Conservation (phyloP, 2,329 filamentous ascomycete genomes). For the Stemphylium lycopersici region DNA sequence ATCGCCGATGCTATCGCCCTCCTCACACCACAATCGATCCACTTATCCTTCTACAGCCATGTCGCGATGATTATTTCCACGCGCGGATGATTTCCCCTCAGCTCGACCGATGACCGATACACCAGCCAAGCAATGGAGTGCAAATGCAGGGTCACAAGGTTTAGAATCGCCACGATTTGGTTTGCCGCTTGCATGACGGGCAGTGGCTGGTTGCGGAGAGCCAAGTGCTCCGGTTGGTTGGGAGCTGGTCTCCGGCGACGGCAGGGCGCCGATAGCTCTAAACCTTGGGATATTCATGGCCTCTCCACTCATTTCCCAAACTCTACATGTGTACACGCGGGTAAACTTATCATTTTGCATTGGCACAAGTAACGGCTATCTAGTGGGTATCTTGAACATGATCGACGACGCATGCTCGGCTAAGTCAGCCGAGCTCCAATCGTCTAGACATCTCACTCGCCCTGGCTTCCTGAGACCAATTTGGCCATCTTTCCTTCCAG, state of each 20-base stretch:
- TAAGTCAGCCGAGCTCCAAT: not conserved
- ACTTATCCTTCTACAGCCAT: conserved; percentile 8
- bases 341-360: not conserved
- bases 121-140: not conserved
- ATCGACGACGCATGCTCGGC: conserved; percentile 5
- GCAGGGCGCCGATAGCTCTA: conserved; percentile 4
- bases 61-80: conserved; percentile 8
- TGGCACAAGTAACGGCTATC: conserved; percentile 7
- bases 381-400: conserved; percentile 16
- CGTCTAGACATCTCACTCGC: conserved; percentile 4
- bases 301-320: not conserved
- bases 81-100: conserved; percentile 4
- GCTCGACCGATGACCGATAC: conserved; percentile 9
- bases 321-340: not conserved
- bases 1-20: conserved; percentile 15
- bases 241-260: conserved; percentile 3
- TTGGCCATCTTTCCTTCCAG: conserved; percentile 76
- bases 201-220: conserved; percentile 18
- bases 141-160: conserved; percentile 1
- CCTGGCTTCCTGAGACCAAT: conserved; percentile 20
- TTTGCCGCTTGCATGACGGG: not conserved
- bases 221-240: conserved; percentile 24
- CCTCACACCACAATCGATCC: conserved; percentile 24
- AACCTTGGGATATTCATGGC: conserved; percentile 2
- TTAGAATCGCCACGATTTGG: not conserved